Base-by-base conservation (phyloP, 1,284 basidiomycete genomes). In the Irpex sp. region DNA sequence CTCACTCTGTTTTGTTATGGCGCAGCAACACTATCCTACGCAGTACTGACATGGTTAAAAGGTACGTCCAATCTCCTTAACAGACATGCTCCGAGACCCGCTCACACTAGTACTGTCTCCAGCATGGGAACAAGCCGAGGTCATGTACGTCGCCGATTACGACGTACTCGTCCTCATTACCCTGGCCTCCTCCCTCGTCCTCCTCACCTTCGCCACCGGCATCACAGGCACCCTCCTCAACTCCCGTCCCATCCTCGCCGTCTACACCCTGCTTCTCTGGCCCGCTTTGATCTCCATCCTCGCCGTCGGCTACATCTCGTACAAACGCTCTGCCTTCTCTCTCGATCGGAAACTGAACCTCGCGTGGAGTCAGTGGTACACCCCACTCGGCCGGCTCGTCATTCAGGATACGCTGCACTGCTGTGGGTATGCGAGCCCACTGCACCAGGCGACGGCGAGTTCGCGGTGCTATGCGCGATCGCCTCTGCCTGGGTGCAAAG, bases 221-320 rank as follows among this genome's bases (percentile, higher is more conserved):
- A 79, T 86, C 65, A 81, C 83, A 50, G 90, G 90, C 53, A 82
- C 86, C 9, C 75, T 92, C 61, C 81, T 93, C 65, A 90, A 92
- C 77, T 90, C 88, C 59, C 86, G 90, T 19, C 83, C 87, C 8
- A 83, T 92, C 69, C 81, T 93, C 64, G 88, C 89, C 5, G 77
- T 88, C 57, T 93, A 92, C 77, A 80, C 84, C 2, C 70, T 92
- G 49, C 79, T 93, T 13, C 83, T 92, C 60, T 92, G 89, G 88
- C 81, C 87, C 49, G 83, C 82, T 11, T 77, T 92, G 67, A 76
- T 83, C 50, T 81, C 88, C 11, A 76, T 92, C 65, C 79, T 88
- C 65, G 81, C 84, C 1, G 82, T 90, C 57, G 90, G 89, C 36
- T 93, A 92, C 72, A 77, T 83, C 50, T 79, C 85, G 21, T 92